Base-by-base conservation (phyloP, 2,329 filamentous ascomycete species). In the Aaosphaeria pasadenensis region DNA sequence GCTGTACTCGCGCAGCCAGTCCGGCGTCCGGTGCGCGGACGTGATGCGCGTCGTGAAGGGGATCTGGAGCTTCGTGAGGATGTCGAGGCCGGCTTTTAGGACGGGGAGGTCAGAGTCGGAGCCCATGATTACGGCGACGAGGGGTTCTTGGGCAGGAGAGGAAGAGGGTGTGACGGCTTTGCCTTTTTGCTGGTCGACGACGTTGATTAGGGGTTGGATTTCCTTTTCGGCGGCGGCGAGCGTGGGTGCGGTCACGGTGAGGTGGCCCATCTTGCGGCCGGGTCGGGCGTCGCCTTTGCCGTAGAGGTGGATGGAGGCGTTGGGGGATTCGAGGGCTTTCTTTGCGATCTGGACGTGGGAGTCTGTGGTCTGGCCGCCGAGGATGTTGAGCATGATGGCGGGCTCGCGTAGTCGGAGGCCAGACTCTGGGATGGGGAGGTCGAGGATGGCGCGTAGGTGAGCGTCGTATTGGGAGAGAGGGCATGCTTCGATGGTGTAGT, bases 401-500 rank as follows among this genome's bases (percentile, higher is more conserved):
- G 78, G 69, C 74, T 88, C 62, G 39, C 75, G 80, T 45, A 81
- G 84, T 65, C 77, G 70, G 11, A 89, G 74, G 33, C 77, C 71
- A 28, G 69, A 56, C 43, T 72, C 62, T 11, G 70, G 66, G 45
- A 82, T 75, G 2, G 89, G 82, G 5, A 85, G 71, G 60, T 84
- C 82, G 35, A 96, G 81, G 53, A 99, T 92, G 1, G 92, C 85
- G 50, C 86, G 83, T 7, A 97, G 82, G 66, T 99, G 91, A 2
- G 90, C 88, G 67, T 94, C 90, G 72, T 89, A 99, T 71, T 99
- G 94, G 1, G 91, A 96, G 51, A 92, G 83, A 0, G 86, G 85
- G 43, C 94, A 89, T 4, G 89, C 89, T 74, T 99, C 92, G 55
- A 97, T 97, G 3, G 89, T 95, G 72, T 91, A 92, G 72, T 97